Base-by-base conservation (phyloP, 345 rosid genomes). In the Corymbia maculata region DNA sequence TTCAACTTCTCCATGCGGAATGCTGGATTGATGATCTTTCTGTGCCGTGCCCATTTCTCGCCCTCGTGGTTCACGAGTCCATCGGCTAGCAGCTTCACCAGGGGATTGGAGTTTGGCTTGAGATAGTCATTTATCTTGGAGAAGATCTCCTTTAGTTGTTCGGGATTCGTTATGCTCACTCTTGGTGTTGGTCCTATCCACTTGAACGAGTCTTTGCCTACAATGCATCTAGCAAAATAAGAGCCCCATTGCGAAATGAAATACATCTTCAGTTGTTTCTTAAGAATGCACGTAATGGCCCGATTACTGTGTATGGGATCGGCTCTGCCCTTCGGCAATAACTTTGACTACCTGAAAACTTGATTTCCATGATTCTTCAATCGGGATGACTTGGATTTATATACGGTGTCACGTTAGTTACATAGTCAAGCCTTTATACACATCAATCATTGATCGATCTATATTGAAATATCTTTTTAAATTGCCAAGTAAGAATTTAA, bases 1-100 rank as follows among this genome's bases (percentile, higher is more conserved):
- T 95, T 95, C 17, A 94, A 89, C 53, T 88, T 92, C 47, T 94
- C 94, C 7, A 91, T 88, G 55, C 93, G 95, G 85, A 93, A 94
- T n/a, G 91, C 91, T 8, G 91, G 91, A 79, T 90, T 90, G 66
- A 90, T 87, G 52, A 90, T 86, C 64, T 87, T 90, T n/a, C 90
- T 53, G 68, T 85, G 86, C 51, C 45, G 66, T 28, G 50, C 68
- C 90, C 91, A 90, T 66, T 88, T 86, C 44, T 90, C 88, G 10
- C 90, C 91, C n/a, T 88, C 86, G 28, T 59, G 52, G 79, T 1
- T 30, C 1, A 24, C 8, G 42, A 90, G 90, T 30, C 91, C 91
- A 50, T 9, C 12, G 2, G 53, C 26, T 4, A 90, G 86, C 87
- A 88, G 26, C 87, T 44, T 75, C 5, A 16, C 85, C 52, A 88